Evolutionary conservation across 2,329 filamentous ascomycete species (phyloP).

Genomic region (Hymenotorrendiella dingleyae): DNA sequence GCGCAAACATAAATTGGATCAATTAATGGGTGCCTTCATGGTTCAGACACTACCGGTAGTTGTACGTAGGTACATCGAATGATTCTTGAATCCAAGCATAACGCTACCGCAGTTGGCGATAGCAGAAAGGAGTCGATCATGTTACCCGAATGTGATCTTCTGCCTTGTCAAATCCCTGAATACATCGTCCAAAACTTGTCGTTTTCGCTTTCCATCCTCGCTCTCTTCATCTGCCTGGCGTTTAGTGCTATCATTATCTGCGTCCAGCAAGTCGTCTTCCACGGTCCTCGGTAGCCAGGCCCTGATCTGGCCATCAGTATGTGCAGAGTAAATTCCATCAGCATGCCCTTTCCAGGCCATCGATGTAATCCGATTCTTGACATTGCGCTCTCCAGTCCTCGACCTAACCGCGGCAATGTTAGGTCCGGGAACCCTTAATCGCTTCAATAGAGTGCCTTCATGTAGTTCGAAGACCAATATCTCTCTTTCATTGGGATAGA

Average conservation of each 20-base stretch:
- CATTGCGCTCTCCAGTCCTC: conserved; percentile 48
- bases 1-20: not conserved
- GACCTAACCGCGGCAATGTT: conserved; percentile 40
- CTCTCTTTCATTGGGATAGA: conserved; percentile 78
- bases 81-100: not conserved
- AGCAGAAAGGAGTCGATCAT: not conserved
- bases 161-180: conserved; percentile 70
- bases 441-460: conserved; percentile 66
- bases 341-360: conserved; percentile 65
- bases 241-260: conserved; percentile 29
- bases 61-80: not conserved
- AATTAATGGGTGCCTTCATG: too few species aligned
- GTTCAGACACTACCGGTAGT: too few species aligned
- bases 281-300: conserved; percentile 63
- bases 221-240: conserved; percentile 41
- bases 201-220: conserved; percentile 57
- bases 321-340: conserved; percentile 72
- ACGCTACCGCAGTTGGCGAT: not conserved
- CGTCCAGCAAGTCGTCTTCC: conserved; percentile 42
- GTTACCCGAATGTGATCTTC: conserved; percentile 57
- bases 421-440: conserved; percentile 60
- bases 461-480: conserved; percentile 76
- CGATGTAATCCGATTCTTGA: conserved; percentile 63
- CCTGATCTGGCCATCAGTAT: conserved; percentile 77
- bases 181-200: conserved; percentile 73